Percentiles rank a stretch among this genome's conserved stretches.
Conservation (phyloP, 805 yeast genomes). For the Candida orba region DNA sequence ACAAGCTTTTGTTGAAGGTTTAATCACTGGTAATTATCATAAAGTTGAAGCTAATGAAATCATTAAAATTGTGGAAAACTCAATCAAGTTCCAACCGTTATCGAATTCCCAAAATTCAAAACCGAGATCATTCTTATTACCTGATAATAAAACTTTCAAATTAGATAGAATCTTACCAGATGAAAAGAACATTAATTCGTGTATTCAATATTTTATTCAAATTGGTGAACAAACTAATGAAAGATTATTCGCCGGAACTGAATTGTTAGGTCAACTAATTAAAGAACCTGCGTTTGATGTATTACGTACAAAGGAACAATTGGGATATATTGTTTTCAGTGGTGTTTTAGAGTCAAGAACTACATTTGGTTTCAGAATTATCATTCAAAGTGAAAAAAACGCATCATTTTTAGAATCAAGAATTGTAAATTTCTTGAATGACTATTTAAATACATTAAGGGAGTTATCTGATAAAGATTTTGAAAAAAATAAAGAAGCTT, state of each 20-base stretch:
- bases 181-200: conserved; percentile 68
- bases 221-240: conserved; percentile 44
- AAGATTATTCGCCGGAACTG: conserved; percentile 44
- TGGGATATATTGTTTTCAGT: conserved; percentile 90
- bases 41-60: conserved; percentile 47
- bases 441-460: conserved; percentile 38
- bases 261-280: conserved; percentile 62
- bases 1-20: conserved; percentile 62
- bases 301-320: conserved; percentile 87
- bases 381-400: conserved; percentile 79
- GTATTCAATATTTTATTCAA: conserved; percentile 73
- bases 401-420: conserved; percentile 70
- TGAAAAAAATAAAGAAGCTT: conserved; percentile 58
- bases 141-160: conserved; percentile 33
- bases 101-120: conserved; percentile 38
- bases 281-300: conserved; percentile 87
- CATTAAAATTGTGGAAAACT: conserved; percentile 33
- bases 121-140: conserved; percentile 36
- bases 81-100: conserved; percentile 32
- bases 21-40: conserved; percentile 68
- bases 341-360: conserved; percentile 65
- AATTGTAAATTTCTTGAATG: conserved; percentile 56
- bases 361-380: conserved; percentile 60
- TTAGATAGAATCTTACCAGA: conserved; percentile 52
- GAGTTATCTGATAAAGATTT: conserved; percentile 59